Base-by-base conservation (phyloP, 768 basidiomycete species). In the Leccinum ochraceum region DNA sequence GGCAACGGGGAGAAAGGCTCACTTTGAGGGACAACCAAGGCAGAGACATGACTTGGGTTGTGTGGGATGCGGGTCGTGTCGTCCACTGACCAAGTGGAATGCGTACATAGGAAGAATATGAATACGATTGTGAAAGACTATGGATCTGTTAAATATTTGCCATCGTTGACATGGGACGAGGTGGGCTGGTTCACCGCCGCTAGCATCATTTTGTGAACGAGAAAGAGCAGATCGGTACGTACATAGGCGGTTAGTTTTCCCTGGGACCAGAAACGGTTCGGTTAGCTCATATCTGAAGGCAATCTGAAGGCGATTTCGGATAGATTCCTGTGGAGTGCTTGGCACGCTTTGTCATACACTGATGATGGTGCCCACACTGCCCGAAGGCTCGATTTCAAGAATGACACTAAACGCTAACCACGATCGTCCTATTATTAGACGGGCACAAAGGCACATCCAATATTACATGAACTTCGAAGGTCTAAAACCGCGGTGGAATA, bases 61-160 rank as follows among this genome's bases (percentile, higher is more conserved):
- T 70, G 30, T 69, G 60, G 69, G 66, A 67, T 58, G 65, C 56
- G 6, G 62, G 57, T 52, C 42, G 44, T 51, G 46, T 56, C 42
- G 32, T 30, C 37, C 22, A 51, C 22, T 59, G 39, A 42, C 22
- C 9, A 50, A 13, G 34, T 6, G 26, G 30, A 8, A 30, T 14
- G n/a, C 16, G 39, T 22, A 22, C 22, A 48, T 13, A 3, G 22
- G 46, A 13, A 48, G 13, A 22, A 49, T 14, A 24, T 16, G 48
- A 3, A 48, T 22, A 20, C 11, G n/a, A 20, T 20, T 20, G 11
- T 51, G 9, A 30, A 51, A 9, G 28, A 51, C 28, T 30, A 10
- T 30, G 16, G 7, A 24, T 10, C 50, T n/a, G 16, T 50, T 28
- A 17, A 16, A 16, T 8, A 51, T 22, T 49, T 30, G 26, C 50